These are phyloP conservation scores for Pleurotus sapidus DNA, from an alignment of 768 basidiomycete genomes.

Conservation along the genomic window DNA sequence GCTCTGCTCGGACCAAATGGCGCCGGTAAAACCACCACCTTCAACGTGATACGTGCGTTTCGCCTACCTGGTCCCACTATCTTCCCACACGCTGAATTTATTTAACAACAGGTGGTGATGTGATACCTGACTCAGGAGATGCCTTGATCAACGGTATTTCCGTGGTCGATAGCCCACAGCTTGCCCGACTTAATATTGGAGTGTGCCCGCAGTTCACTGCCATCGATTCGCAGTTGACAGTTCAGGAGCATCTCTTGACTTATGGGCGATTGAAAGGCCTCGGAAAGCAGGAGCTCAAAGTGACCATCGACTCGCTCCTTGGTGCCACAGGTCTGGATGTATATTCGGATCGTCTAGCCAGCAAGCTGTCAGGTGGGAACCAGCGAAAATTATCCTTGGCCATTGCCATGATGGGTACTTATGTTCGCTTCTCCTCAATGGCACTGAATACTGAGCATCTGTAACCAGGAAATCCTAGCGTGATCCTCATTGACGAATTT, in stretches of 20 bases:
- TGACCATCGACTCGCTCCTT: slow-evolving; percentile 57
- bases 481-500: slow-evolving; percentile 80
- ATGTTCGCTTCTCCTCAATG: background rate
- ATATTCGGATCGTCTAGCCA: slow-evolving; percentile 72
- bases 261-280: slow-evolving; percentile 78
- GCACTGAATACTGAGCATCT: background rate
- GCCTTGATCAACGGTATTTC: slow-evolving; percentile 66
- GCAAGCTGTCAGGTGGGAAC: slow-evolving; percentile 76
- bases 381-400: slow-evolving; percentile 75
- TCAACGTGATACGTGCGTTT: slow-evolving; percentile 73
- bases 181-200: slow-evolving; percentile 66
- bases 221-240: slow-evolving; percentile 74
- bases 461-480: slow-evolving; percentile 63
- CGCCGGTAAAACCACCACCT: slow-evolving; percentile 80
- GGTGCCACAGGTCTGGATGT: slow-evolving; percentile 50
- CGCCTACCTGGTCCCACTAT: background rate
- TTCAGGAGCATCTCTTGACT: slow-evolving; percentile 70
- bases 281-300: slow-evolving; percentile 36
- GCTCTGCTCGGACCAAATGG: slow-evolving; percentile 81
- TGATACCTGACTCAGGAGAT: slow-evolving; percentile 66
- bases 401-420: slow-evolving; percentile 66
- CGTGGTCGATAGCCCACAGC: slow-evolving; percentile 59
- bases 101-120: slow-evolving; percentile 54
- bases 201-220: slow-evolving; percentile 87
- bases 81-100: background rate